Evolutionary conservation across 2,329 filamentous ascomycete species (phyloP), one percentile per base, ranked within the genome.

Genomic region (Macrophomina pseudophaseolina): DNA sequence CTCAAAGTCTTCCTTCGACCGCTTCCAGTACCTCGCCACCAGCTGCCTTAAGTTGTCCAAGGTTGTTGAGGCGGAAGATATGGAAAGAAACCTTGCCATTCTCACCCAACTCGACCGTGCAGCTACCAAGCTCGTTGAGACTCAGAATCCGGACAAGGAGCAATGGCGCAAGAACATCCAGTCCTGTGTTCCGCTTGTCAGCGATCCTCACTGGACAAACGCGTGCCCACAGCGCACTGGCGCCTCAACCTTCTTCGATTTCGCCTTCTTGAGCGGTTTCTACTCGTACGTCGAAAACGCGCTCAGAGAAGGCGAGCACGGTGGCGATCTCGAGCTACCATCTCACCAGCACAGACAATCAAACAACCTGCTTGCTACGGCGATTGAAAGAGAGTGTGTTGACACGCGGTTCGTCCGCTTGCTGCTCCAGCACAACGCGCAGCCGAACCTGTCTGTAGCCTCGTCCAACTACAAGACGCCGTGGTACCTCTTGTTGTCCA

Each of bases 171-270:
- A 42, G 30, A 6, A 16, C n/a, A 58, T 54, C 33, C 51, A 64
- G 14, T 52, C 51, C 4, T 38, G 11, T 11, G 63, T 56, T 6
- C 49, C 51, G 3, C 63, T 44, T 18, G 28, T 49, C 30, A 58
- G 52, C 42, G 28, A 40, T 11, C 63, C 63, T 16, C 63, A 65
- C 30, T 58, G 52, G 63, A 65, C 52, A 18, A 65, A 58, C 30
- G 51, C 52, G 30, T 65, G 63, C 42, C 63, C 63, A 2, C 38
- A 44, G 30, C 58, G 58, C 42, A 62, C 58, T 0, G 32, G 58
- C 5, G 46, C 58, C 4, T 65, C 63, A 3, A 56, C 49, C 16
- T 56, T 65, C 30, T 65, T 65, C 18, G 63, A 65, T n/a, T 65
- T 65, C 23, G 51, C 40, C 30, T 56, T 65, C 30, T 40, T 46